Evolutionary conservation across 2,329 filamentous ascomycete genomes (phyloP), one percentile per base, ranked within the genome.

Genomic region (Stemphylium vesicarium): DNA sequence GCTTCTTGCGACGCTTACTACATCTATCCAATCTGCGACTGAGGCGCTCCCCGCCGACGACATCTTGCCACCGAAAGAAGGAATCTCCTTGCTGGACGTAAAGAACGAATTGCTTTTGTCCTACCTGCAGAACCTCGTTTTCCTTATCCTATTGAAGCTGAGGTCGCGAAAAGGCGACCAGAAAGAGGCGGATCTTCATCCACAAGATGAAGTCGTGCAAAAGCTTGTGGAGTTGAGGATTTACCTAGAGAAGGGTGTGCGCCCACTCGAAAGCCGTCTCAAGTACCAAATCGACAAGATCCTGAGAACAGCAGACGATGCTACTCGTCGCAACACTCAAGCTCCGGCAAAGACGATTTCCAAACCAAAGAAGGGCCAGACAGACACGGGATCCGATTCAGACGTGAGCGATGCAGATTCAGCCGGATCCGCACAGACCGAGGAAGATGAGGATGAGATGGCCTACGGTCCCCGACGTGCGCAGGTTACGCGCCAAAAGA

Each of bases 61-160:
- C 12, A 84, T 96, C 56, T 80, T 89, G 43, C 85, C 90, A n/a
- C 88, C 90, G 1, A 83, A 88, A 61, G 87, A 96, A 68, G 94
- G 95, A 71, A 95, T 99, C 54, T 97, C 95, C 0, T 86, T 99
- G 1, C 88, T 99, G 69, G 92, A 98, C 72, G 87, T 91, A 62
- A 99, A 99, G 80, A 98, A 96, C 77, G 95, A 99, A 73, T 84
- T 99, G n/a, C 87, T 99, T 15, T 87, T 99, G 35, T 94, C 94
- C 4, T 99, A 99, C 77, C 82, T 99, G 0, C 94, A 99, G 70
- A 96, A 96, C 69, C 85, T 98, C 4, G 91, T 95, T 39, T 96
- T 96, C 65, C 80, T 96, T 36, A 89, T 96, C 39, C 80, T 96
- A 1, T 77, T 96, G 33, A 94, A 96, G 70, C 77, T 98, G 16